Base-by-base conservation (phyloP, 2,329 filamentous ascomycete species). In the Cercospora beticola region DNA sequence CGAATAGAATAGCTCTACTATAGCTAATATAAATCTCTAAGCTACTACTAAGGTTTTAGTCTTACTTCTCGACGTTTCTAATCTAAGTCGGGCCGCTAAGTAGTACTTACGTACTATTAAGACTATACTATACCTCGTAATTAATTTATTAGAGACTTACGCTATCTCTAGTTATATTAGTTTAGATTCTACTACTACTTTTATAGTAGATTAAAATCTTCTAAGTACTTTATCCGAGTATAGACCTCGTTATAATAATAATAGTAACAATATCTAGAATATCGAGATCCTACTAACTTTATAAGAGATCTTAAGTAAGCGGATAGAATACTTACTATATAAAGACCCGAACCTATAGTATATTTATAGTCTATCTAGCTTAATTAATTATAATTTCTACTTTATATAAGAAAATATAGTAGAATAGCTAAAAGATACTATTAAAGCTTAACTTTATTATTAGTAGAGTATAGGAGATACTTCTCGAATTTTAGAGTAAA, bases 221-320 rank as follows among this genome's bases (percentile, higher is more conserved):
- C 79, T 79, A 46, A 78, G 79, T 33, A 66, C 70, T 31, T 69
- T 80, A 4, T 79, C 77, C 7, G 59, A 0, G 10, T 7, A 60
- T 18, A 91, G 91, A 0, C 90, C 90, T 0, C 85, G 91, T 0
- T 90, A 94, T 71, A 89, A 93, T 76, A 94, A 94, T 64, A 91
- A 93, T 72, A 86, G 86, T 74, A 80, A 74, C 1, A 83, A 92
- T 70, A 89, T 89, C 72, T 83, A 86, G 0, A 68, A 87, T 0
- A 87, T 92, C 36, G 79, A 84, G 2, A 88, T 93, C 14, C 84
- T 87, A 59, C 91, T 91, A 0, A 93, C 90, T 0, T 77, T 84
- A 0, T 87, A 90, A 61, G 91, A 93, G 46, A 69, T 72, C 73
- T 33, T 52, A 4, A 52, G 46, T 52, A 0, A 85, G 33, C 33